Conservation (phyloP, 2,329 filamentous ascomycete genomes). For the Escovopsis sp. region DNA sequence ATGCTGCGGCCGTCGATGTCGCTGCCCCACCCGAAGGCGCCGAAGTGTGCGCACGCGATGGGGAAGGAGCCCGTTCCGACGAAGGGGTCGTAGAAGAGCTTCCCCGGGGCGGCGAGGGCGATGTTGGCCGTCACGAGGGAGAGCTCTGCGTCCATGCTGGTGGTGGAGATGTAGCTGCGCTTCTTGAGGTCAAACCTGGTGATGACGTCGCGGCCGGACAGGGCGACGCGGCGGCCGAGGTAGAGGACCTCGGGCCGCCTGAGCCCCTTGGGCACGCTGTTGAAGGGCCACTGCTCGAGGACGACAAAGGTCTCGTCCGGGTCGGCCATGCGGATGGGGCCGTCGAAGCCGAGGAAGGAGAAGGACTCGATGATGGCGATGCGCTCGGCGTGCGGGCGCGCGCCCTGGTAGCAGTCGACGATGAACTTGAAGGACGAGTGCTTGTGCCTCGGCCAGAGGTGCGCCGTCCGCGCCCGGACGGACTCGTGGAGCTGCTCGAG, state of each 20-base stretch:
- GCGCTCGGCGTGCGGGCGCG: slow-evolving; percentile 48
- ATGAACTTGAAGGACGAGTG: slow-evolving; percentile 65
- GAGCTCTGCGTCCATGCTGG: slow-evolving; percentile 92
- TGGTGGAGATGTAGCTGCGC: slow-evolving; percentile 83
- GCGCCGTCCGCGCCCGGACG: slow-evolving; percentile 41
- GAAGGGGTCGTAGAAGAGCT: slow-evolving; percentile 87
- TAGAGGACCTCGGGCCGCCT: slow-evolving; percentile 45
- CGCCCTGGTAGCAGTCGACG: slow-evolving; percentile 69
- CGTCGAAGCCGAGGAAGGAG: slow-evolving; percentile 60
- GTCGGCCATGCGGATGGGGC: slow-evolving; percentile 60
- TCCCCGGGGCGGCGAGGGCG: slow-evolving; percentile 66
- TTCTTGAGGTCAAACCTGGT: slow-evolving; percentile 82
- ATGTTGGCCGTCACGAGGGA: slow-evolving; percentile 87
- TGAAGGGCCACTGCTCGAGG: slow-evolving; percentile 64
- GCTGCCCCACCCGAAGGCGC: slow-evolving; percentile 67
- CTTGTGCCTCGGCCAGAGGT: slow-evolving; percentile 53
- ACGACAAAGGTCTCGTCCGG: slow-evolving; percentile 65
- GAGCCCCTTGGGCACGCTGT: slow-evolving; percentile 31
- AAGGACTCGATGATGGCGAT: slow-evolving; percentile 71
- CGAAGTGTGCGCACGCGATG: slow-evolving; percentile 80
- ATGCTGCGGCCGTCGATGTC: slow-evolving; percentile 91
- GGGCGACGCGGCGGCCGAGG: slow-evolving; percentile 57
- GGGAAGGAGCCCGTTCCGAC: slow-evolving; percentile 91
- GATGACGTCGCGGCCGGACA: slow-evolving; percentile 51
- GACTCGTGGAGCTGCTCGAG: slow-evolving; percentile 55